phyloP scores from a whole-genome alignment of 1,284 basidiomycete genomes.

The Ustilago loliicola region DNA sequence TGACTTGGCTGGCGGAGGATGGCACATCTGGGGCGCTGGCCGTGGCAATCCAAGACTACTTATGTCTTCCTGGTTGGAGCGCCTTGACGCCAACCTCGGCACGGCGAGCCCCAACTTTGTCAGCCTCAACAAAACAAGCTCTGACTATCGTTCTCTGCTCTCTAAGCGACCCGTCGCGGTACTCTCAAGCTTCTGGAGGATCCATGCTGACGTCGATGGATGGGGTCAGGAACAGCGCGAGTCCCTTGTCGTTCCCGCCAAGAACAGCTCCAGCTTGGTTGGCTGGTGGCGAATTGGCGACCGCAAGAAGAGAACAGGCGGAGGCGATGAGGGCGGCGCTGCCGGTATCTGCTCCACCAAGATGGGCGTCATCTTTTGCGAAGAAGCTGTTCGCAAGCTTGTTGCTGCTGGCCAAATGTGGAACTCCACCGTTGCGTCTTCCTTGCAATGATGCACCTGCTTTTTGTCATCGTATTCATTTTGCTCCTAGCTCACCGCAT shows the following conservation, averaged over 20 bases:
- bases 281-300: slow-evolving; percentile 61
- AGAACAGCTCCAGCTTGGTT: slow-evolving; percentile 43
- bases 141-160: slow-evolving; percentile 27
- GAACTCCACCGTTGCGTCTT: slow-evolving; percentile 20
- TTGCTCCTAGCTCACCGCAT: neutral
- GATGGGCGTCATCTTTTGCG: slow-evolving; percentile 56
- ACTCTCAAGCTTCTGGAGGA: slow-evolving; percentile 58
- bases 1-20: slow-evolving; percentile 53
- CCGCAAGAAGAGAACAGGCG: slow-evolving; percentile 31
- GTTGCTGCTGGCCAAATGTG: slow-evolving; percentile 52
- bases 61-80: slow-evolving; percentile 50
- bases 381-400: slow-evolving; percentile 57
- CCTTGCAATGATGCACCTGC: neutral
- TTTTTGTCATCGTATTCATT: neutral
- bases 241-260: slow-evolving; percentile 32
- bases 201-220: slow-evolving; percentile 51
- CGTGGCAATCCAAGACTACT: slow-evolving; percentile 44
- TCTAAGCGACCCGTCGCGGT: slow-evolving; percentile 51
- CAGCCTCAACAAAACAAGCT: slow-evolving; percentile 15
- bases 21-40: slow-evolving; percentile 45
- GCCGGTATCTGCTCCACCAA: slow-evolving; percentile 53
- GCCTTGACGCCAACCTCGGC: slow-evolving; percentile 55
- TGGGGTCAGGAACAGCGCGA: slow-evolving; percentile 54
- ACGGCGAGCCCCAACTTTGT: slow-evolving; percentile 40
- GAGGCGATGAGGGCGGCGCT: slow-evolving; percentile 54